A percentile compares a stretch with the other conserved stretches of the same genome.
These are phyloP conservation scores for Hypoxylon sp. DNA, from an alignment of 2,329 filamentous ascomycete species.

Conservation along the genomic window DNA sequence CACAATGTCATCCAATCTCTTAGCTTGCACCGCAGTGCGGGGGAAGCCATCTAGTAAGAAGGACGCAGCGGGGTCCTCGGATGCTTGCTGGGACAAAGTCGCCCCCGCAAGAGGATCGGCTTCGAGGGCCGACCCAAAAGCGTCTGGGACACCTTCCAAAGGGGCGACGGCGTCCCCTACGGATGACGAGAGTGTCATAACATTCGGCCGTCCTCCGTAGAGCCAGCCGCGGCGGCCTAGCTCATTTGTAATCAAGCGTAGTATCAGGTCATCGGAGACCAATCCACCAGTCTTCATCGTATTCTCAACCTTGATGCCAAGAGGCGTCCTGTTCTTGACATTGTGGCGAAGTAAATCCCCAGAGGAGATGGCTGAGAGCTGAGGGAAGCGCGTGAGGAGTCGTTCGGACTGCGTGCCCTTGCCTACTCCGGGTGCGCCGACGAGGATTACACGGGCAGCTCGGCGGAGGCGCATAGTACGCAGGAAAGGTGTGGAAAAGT, in stretches of 20 bases:
- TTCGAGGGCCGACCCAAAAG: slow-evolving; percentile 60
- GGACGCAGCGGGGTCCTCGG: slow-evolving; percentile 82
- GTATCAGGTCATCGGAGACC: slow-evolving; percentile 92
- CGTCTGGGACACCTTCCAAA: slow-evolving; percentile 55
- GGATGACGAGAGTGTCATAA: slow-evolving; percentile 67
- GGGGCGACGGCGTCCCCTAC: slow-evolving; percentile 60
- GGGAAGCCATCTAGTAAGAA: slow-evolving; percentile 98
- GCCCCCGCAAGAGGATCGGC: slow-evolving; percentile 57
- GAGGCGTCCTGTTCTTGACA: slow-evolving; percentile 87
- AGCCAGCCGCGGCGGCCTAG: slow-evolving; percentile 90
- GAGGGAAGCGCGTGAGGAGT: slow-evolving; percentile 86
- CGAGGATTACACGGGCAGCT: slow-evolving; percentile 92
- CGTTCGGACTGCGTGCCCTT: slow-evolving; percentile 97
- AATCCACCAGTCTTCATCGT: slow-evolving; percentile 90
- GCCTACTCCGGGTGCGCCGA: slow-evolving; percentile 96
- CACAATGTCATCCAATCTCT: slow-evolving; percentile 81
- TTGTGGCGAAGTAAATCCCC: slow-evolving; percentile 93
- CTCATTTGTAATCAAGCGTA: slow-evolving; percentile 92
- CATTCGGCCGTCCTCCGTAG: slow-evolving; percentile 61
- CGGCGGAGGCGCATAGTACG: slow-evolving; percentile 75
- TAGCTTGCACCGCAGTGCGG: slow-evolving; percentile 85
- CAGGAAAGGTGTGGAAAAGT: slow-evolving; percentile 25
- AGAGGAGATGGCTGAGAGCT: slow-evolving; percentile 92
- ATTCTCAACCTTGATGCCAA: slow-evolving; percentile 91
- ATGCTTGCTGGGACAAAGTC: slow-evolving; percentile 61